Conservation (phyloP, 2,329 filamentous ascomycete genomes). For the Shiraia bambusicola region DNA sequence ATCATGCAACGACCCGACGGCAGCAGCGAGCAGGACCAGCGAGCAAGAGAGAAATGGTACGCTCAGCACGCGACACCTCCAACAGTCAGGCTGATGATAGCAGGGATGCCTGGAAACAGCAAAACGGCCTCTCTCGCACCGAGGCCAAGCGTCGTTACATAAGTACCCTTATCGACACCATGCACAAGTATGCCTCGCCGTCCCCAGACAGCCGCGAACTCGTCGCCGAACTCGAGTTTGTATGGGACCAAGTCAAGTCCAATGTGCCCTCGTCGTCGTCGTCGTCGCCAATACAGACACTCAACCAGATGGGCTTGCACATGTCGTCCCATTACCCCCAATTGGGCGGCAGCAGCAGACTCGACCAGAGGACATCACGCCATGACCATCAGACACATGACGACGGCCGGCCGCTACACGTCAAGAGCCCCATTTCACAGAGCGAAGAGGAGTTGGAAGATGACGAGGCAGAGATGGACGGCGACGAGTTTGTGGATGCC, state of each 20-base stretch:
- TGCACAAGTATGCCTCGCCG: constrained; percentile 88
- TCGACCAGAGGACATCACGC: constrained; percentile 19
- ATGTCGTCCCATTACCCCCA: constrained; percentile 30
- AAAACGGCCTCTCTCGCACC: constrained; percentile 79
- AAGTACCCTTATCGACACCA: constrained; percentile 89
- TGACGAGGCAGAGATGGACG: constrained; percentile 31
- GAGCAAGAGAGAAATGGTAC: constrained; percentile 68
- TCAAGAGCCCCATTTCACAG: constrained; percentile 84
- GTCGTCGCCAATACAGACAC: constrained; percentile 44
- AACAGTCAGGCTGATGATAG: constrained; percentile 1
- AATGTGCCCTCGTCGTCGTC: constrained; percentile 66
- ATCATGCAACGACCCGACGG: constrained; percentile 80
- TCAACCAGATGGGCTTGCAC: constrained; percentile 38
- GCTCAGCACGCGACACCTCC: constrained; percentile 18
- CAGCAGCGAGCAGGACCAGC: constrained; percentile 52
- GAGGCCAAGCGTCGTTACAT: constrained; percentile 95
- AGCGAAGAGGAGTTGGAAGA: constrained; percentile 56
- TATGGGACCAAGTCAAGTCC: constrained; percentile 96
- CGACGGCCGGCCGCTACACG: constrained; percentile 45
- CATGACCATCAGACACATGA: constrained; percentile 13
- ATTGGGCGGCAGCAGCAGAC: constrained; percentile 47
- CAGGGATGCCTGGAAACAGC: constrained; percentile 91
- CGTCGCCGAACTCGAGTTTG: constrained; percentile 93
- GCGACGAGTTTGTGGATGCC: constrained; percentile 52
- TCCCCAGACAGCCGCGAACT: constrained; percentile 85